Evolutionary conservation across 2,329 filamentous ascomycete species (phyloP).

Genomic region (Akanthomyces dipterigenus): DNA sequence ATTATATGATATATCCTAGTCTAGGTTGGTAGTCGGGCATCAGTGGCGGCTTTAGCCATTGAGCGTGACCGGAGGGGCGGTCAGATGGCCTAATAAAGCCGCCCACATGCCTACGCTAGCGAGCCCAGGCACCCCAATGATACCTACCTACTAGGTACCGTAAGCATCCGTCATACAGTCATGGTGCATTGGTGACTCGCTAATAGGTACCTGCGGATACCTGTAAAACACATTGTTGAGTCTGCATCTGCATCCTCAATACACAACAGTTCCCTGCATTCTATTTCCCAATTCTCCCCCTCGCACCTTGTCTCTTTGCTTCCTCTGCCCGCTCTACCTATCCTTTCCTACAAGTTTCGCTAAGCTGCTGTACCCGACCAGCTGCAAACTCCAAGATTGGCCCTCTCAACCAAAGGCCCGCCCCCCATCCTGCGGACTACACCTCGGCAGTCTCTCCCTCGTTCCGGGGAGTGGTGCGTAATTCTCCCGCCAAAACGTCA

Average conservation of each 20-base stretch:
- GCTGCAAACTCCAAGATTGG: neutral
- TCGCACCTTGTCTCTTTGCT: neutral
- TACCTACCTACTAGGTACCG: too few relatives aligned
- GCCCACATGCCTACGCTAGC: neutral
- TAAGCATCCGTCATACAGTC: neutral
- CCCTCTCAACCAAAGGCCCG: neutral
- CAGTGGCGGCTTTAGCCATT: neutral
- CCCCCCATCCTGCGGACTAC: neutral
- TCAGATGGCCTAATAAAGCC: constrained; percentile 6
- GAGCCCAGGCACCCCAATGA: neutral
- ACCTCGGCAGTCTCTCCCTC: constrained; percentile 3
- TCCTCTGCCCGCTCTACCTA: neutral
- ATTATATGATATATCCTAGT: neutral
- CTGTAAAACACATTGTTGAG: too few relatives aligned
- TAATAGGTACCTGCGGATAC: too few relatives aligned
- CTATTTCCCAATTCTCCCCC: neutral
- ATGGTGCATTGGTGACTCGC: neutral
- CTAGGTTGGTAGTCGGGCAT: neutral
- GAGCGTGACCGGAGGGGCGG: constrained; percentile 8
- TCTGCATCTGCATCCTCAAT: neutral
- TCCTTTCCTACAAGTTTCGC: neutral
- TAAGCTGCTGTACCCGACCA: neutral
- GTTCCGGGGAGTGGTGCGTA: neutral
- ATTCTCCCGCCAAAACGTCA: constrained; percentile 6
- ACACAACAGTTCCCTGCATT: neutral